Evolutionary conservation across 2,329 filamentous ascomycete species (phyloP).

Genomic region (Aspergillus pseudoterreus): DNA sequence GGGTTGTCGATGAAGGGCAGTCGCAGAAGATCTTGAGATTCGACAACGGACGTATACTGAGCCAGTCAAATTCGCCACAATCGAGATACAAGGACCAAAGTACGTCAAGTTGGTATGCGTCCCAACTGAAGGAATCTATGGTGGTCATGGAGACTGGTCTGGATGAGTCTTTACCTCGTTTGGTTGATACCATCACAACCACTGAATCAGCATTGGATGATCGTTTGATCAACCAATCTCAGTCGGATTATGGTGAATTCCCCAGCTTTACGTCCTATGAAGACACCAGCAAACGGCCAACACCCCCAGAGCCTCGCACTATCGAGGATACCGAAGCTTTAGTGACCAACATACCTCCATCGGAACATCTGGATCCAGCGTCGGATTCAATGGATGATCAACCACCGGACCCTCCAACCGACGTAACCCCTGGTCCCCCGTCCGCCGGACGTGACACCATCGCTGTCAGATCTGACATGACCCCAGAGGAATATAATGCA

Average conservation of each 20-base stretch:
- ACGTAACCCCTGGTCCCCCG: slow-evolving; percentile 6
- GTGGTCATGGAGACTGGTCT: slow-evolving; percentile 26
- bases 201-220: slow-evolving; percentile 1
- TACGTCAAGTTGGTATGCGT: slow-evolving; percentile 76
- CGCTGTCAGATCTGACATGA: slow-evolving; percentile 52
- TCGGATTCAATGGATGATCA: neutral
- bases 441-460: slow-evolving; percentile 16
- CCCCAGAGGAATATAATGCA: slow-evolving; percentile 90
- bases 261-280: slow-evolving; percentile 28
- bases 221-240: slow-evolving; percentile 32
- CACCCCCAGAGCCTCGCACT: neutral
- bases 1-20: slow-evolving; percentile 78
- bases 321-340: neutral
- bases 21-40: slow-evolving; percentile 74
- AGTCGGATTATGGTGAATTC: slow-evolving; percentile 43
- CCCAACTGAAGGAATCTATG: slow-evolving; percentile 55
- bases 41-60: slow-evolving; percentile 60
- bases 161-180: neutral
- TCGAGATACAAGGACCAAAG: slow-evolving; percentile 77
- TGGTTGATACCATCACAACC: neutral
- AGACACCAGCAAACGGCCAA: slow-evolving; percentile 5
- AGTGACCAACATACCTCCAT: neutral
- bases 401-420: slow-evolving; percentile 1
- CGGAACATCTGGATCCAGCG: neutral
- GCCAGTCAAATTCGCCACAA: slow-evolving; percentile 58